Evolutionary conservation across 2,329 filamentous ascomycete species (phyloP).

Genomic region (Alternaria burnsii): DNA sequence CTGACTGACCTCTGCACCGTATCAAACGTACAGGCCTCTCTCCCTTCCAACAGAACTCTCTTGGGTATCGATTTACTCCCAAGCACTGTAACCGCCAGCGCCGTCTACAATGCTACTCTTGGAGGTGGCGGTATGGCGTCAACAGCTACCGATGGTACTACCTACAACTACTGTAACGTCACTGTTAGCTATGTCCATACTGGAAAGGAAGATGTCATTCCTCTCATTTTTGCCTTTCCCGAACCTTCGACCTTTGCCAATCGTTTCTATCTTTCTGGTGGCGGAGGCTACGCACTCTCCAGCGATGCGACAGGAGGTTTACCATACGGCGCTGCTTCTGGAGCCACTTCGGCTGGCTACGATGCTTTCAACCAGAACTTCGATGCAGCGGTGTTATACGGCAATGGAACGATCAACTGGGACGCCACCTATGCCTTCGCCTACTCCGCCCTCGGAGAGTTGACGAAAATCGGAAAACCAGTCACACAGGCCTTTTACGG

Average conservation of each 20-base stretch:
- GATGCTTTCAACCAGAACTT: constrained; percentile 56
- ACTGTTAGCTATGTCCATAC: constrained; percentile 58
- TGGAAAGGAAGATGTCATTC: constrained; percentile 37
- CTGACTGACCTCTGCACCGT: constrained; percentile 23
- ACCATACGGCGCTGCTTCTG: constrained; percentile 58
- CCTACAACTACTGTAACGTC: constrained; percentile 56
- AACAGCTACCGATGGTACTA: constrained; percentile 6
- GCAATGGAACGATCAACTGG: constrained; percentile 63
- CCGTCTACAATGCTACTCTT: constrained; percentile 45
- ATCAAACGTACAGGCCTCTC: constrained; percentile 27
- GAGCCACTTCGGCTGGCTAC: constrained; percentile 62
- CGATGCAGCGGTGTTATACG: constrained; percentile 42
- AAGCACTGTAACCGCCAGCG: constrained; percentile 48
- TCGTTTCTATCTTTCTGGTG: constrained; percentile 58
- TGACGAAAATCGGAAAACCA: constrained; percentile 59
- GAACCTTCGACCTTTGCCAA: constrained; percentile 56
- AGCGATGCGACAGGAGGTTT: constrained; percentile 54
- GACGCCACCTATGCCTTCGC: constrained; percentile 60
- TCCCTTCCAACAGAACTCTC: constrained; percentile 25
- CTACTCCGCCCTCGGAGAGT: constrained; percentile 62
- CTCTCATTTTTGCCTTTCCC: constrained; percentile 54
- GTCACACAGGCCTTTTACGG: constrained; percentile 54
- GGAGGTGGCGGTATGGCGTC: constrained; percentile 28
- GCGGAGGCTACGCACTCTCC: constrained; percentile 52
- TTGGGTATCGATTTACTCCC: constrained; percentile 52